Percentiles rank a stretch among this genome's conserved stretches.
These are phyloP conservation scores for Climacium dendroides DNA, from an alignment of 225 moss, liverwort and hornwort genomes.

Conservation along the genomic window DNA sequence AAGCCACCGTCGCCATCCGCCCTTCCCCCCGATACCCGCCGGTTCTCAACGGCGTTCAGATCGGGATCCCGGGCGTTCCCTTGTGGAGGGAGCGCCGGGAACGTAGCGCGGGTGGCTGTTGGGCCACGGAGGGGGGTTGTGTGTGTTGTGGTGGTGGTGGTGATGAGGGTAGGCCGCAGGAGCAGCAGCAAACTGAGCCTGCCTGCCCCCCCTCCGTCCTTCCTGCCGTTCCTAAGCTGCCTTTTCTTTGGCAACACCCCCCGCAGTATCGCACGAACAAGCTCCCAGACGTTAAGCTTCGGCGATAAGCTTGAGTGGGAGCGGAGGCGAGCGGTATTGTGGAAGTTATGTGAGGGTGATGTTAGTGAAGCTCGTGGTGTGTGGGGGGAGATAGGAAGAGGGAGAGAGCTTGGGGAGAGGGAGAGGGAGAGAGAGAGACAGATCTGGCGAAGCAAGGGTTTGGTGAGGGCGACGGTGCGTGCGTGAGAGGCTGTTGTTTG, in stretches of 20 bases:
- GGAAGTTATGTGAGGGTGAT: neutral
- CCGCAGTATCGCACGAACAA: neutral
- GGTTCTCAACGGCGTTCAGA: neutral
- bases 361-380: neutral
- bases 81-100: neutral
- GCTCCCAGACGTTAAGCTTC: neutral
- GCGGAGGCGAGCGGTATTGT: neutral
- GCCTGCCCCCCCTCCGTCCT: neutral
- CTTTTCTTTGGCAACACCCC: neutral
- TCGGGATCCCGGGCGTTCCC: neutral
- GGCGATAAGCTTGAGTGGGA: neutral
- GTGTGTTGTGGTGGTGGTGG: slow-evolving; percentile 18
- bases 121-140: neutral
- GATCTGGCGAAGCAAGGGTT: neutral
- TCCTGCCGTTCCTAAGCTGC: neutral
- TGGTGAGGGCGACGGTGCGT: neutral
- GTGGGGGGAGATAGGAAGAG: neutral
- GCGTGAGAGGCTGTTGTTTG: neutral
- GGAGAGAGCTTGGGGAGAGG: neutral
- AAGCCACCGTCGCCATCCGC: neutral
- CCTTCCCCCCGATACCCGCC: neutral
- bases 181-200: neutral
- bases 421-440: neutral
- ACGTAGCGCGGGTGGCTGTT: neutral
- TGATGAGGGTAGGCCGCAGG: slow-evolving; percentile 24